These are phyloP conservation scores for Neurospora africana DNA, from an alignment of 495 filamentous ascomycete genomes.

Conservation along the genomic window DNA sequence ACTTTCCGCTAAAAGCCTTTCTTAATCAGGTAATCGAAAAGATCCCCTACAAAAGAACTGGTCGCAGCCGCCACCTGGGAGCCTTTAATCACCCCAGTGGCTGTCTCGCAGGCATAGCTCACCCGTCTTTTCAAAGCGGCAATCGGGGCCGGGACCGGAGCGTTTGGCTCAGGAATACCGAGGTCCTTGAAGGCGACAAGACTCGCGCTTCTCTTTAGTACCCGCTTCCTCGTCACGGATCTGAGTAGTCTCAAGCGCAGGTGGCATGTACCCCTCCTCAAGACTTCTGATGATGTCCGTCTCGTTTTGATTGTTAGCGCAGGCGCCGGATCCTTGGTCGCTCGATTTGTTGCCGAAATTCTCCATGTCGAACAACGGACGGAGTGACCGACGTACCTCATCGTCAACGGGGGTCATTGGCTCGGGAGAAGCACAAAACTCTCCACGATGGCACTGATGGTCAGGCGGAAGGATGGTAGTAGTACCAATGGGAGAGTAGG, in stretches of 20 bases:
- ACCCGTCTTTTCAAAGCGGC: background rate
- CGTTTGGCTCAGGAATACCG: background rate
- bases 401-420: background rate
- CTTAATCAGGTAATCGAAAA: background rate
- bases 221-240: background rate
- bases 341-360: background rate
- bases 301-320: background rate
- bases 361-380: background rate
- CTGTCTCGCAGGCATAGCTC: background rate
- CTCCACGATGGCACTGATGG: background rate
- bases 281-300: background rate
- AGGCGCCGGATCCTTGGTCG: background rate
- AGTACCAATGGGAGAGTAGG: background rate
- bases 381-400: background rate
- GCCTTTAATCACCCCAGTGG: background rate
- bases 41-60: background rate
- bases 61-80: background rate
- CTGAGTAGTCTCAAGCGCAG: background rate
- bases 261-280: background rate
- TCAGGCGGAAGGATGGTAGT: background rate
- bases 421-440: background rate
- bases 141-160: background rate
- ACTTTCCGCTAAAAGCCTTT: background rate
- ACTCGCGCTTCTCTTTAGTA: background rate
- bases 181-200: background rate